Conservation (phyloP, 441 rosid genomes). For the Viola pubescens region DNA sequence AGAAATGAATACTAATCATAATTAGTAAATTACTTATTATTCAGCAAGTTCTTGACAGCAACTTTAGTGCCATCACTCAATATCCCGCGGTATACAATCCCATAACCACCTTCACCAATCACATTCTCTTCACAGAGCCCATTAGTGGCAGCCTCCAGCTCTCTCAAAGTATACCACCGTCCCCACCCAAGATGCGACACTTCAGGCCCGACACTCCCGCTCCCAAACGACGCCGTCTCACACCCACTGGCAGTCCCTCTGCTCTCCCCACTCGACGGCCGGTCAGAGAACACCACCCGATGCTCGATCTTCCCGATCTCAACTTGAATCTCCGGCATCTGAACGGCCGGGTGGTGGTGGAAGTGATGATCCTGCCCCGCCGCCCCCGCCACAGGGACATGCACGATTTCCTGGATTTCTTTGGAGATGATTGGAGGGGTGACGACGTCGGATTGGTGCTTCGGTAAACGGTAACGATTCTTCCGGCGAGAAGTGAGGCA, state of each 20-base stretch:
- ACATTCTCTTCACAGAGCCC: slow-evolving; percentile 83
- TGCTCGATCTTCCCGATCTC: slow-evolving; percentile 82
- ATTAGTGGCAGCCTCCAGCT: slow-evolving; percentile 75
- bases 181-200: slow-evolving; percentile 99
- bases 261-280: slow-evolving; percentile 57
- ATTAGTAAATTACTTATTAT: slow-evolving; percentile 49
- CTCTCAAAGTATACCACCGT: slow-evolving; percentile 81
- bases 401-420: slow-evolving; percentile 74
- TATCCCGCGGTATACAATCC: slow-evolving; percentile 78
- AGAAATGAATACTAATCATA: not conserved
- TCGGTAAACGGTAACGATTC: slow-evolving; percentile 20
- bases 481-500: slow-evolving; percentile 84
- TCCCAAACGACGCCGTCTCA: slow-evolving; percentile 69
- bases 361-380: no score
- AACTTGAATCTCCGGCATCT: slow-evolving; percentile 62
- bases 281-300: slow-evolving; percentile 67
- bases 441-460: slow-evolving; percentile 11
- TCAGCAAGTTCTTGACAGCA: slow-evolving; percentile 86
- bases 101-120: slow-evolving; percentile 95
- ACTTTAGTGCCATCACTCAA: slow-evolving; percentile 64
- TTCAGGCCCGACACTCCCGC: slow-evolving; percentile 79
- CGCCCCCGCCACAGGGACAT: slow-evolving; percentile 16
- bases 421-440: slow-evolving; percentile 69
- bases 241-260: slow-evolving; percentile 63
- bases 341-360: slow-evolving; percentile 28